A percentile compares a stretch with the other conserved stretches of the same genome.
Evolutionary conservation across 75 land plant species (phyloP).

Genomic region (Ceratopteris richardii): DNA sequence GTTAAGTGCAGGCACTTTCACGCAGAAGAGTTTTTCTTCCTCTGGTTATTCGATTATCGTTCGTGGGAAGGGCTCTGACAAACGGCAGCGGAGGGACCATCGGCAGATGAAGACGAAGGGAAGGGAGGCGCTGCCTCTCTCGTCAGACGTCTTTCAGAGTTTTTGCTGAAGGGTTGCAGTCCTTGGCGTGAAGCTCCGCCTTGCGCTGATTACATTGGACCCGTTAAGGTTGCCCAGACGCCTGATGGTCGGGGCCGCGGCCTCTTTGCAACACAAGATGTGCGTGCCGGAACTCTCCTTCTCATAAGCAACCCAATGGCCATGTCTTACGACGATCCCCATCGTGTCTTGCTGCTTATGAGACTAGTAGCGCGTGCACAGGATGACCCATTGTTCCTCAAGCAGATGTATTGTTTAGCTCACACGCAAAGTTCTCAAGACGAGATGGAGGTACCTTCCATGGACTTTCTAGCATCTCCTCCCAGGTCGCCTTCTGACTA

Average conservation of each 20-base stretch:
- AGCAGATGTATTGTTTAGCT: neutral
- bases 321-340: neutral
- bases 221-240: slow-evolving; percentile 5
- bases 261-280: slow-evolving; percentile 13
- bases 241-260: slow-evolving; percentile 20
- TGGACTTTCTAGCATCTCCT: neutral
- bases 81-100: no score
- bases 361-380: neutral
- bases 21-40: no score
- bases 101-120: no score
- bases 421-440: neutral
- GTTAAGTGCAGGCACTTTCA: no score
- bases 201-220: slow-evolving; percentile 18
- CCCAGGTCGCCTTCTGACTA: no score
- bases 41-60: no score
- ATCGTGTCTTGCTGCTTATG: neutral
- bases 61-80: no score
- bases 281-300: slow-evolving; percentile 20
- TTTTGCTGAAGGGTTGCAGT: no score
- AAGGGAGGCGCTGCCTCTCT: no score
- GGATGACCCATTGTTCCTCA: neutral
- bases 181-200: neutral
- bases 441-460: neutral
- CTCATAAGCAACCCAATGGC: slow-evolving; percentile 31
- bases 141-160: no score